Conservation (phyloP, 441 rosid genomes). For the Bruguiera hainesii region DNA sequence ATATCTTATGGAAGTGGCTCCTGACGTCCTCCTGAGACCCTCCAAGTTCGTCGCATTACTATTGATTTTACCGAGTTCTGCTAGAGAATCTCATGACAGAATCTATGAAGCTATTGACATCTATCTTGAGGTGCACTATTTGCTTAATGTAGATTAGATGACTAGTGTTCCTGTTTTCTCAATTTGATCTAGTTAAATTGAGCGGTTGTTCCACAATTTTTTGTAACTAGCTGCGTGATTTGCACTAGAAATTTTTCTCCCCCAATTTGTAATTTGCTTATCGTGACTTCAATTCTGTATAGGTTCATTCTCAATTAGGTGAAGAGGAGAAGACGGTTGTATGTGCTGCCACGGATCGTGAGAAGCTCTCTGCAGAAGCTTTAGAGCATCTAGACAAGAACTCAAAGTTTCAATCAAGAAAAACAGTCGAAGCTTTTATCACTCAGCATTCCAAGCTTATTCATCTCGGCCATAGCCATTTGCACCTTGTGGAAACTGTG, state of each 20-base stretch:
- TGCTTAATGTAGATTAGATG: no score
- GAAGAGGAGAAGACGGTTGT: slow-evolving; percentile 36
- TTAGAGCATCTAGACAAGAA: slow-evolving; percentile 31
- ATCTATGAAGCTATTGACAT: slow-evolving; percentile 50
- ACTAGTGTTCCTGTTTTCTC: not conserved
- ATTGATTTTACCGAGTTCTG: slow-evolving; percentile 36
- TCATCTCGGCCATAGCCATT: slow-evolving; percentile 6
- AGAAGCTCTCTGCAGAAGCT: slow-evolving; percentile 41
- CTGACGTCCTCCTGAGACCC: slow-evolving; percentile 38
- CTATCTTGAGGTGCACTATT: slow-evolving; percentile 40
- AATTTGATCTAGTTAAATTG: not conserved
- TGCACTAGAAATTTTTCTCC: no score
- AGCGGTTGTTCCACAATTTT: no score
- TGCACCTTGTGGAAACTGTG: not conserved
- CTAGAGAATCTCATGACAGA: slow-evolving; percentile 39
- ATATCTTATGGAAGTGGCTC: slow-evolving; percentile 47
- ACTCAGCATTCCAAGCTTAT: slow-evolving; percentile 28
- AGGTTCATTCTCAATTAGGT: slow-evolving; percentile 43
- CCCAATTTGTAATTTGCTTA: not conserved
- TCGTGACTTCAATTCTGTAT: slow-evolving; percentile 9
- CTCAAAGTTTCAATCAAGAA: slow-evolving; percentile 37
- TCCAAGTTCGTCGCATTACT: slow-evolving; percentile 36
- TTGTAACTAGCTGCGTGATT: no score
- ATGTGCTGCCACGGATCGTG: slow-evolving; percentile 35
- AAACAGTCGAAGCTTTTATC: slow-evolving; percentile 26